Evolutionary conservation across 176 grass and related monocot species (phyloP).

Genomic region (Bothriochloa decipiens): DNA sequence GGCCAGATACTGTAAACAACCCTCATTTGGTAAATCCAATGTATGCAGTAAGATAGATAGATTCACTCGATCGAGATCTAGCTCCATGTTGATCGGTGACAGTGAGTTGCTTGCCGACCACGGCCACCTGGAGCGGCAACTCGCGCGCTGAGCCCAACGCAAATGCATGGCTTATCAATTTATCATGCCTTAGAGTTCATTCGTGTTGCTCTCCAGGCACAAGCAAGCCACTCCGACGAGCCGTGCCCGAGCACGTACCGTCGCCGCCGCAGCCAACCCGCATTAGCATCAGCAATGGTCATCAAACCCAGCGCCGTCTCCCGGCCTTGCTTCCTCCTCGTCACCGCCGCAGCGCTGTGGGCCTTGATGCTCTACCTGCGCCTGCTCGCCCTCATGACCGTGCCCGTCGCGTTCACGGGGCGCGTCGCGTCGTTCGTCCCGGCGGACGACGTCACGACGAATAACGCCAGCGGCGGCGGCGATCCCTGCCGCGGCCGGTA

Average conservation of each 20-base stretch:
- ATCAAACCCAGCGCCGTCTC: conserved; percentile 19
- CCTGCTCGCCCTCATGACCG: neutral
- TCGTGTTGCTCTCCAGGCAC: neutral
- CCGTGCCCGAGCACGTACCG: neutral
- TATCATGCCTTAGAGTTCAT: neutral
- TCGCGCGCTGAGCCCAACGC: conserved; percentile 11
- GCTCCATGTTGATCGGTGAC: neutral
- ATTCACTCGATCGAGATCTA: conserved; percentile 15
- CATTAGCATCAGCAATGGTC: neutral
- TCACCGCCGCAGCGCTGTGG: conserved; percentile 35
- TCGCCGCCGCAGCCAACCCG: neutral
- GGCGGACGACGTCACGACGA: neutral
- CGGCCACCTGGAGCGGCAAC: neutral
- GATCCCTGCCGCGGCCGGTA: conserved; percentile 55
- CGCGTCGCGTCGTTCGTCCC: neutral
- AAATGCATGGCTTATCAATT: neutral
- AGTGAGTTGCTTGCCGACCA: neutral
- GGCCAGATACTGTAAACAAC: neutral
- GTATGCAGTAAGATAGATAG: neutral
- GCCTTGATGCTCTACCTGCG: conserved; percentile 20
- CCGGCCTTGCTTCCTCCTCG: conserved; percentile 30
- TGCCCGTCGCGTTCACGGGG: conserved; percentile 5
- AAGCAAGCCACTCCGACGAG: neutral
- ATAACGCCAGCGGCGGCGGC: neutral
- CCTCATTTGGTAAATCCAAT: neutral